Base-by-base conservation (phyloP, 345 rosid species). In the Salix exigua region DNA sequence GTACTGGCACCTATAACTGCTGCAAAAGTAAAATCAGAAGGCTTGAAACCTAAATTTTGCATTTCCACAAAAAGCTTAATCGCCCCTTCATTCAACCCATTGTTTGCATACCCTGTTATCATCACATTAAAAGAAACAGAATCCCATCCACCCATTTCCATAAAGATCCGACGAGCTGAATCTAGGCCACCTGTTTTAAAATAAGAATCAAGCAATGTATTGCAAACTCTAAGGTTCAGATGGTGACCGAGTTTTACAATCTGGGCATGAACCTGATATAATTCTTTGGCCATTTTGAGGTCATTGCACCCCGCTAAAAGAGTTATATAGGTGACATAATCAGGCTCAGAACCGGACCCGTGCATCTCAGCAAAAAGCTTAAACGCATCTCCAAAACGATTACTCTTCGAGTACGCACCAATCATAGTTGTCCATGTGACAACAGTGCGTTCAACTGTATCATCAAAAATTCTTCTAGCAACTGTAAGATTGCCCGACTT, bases 391-490 rank as follows among this genome's bases (percentile, higher is more conserved):
- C 58, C 37, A 63, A 86, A 86, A 40, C 68, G 85, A 79, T 80
- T 76, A 69, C 74, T 75, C 63, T 81, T 82, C 9, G 86, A 75
- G 81, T 90, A 91, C 60, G 90, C 94, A 9, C 93, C 96, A 75
- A 93, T 88, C 85, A 95, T 75, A 74, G 91, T 88, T n/a, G 99
- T 95, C 97, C 97, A 93, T 0, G 96, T 83, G 5, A 93, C 96
- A 16, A 80, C 90, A 25, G 87, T 90, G 79, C 88, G 90, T 38
- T 88, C 80, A 21, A 66, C 33, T 90, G 85, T 88, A 66, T 71
- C 13, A 70, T 90, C 89, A 68, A 93, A 91, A 38, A 95, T 72
- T 68, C 74, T 77, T 46, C 87, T 86, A 18, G 97, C 97, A 19
- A 37, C 75, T 7, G 82, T 69, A 37, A 91, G 81, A 72, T 91